phyloP scores from a whole-genome alignment of 306 rosid species.

The Quercus bicolor region DNA sequence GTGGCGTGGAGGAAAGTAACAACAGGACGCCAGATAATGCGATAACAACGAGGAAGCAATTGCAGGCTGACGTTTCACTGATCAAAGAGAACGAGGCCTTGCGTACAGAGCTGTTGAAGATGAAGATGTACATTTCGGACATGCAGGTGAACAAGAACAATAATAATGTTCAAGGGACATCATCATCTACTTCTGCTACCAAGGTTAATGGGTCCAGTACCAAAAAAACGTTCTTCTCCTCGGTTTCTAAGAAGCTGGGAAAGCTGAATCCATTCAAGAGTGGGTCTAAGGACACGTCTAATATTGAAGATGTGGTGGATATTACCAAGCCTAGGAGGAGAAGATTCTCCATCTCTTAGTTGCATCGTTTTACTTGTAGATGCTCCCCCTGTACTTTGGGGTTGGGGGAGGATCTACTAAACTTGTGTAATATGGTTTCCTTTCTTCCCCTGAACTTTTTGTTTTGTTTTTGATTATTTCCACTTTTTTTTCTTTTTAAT shows the following conservation, averaged over 20 bases:
- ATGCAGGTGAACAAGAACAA: conserved; percentile 32
- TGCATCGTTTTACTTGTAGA: background rate
- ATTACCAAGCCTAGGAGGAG: conserved; percentile 72
- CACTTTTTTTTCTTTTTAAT: too few species aligned
- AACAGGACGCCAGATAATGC: background rate
- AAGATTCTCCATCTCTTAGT: conserved; percentile 75
- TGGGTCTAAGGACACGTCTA: conserved; percentile 73
- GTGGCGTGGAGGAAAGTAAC: conserved; percentile 39
- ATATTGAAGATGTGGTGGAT: conserved; percentile 54
- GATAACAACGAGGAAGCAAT: conserved; percentile 35
- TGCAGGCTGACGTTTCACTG: conserved; percentile 65
- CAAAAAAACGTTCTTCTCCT: conserved; percentile 59
- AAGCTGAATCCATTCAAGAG: conserved; percentile 75
- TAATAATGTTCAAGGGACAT: conserved; percentile 10
- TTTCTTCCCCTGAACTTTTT: too few species aligned
- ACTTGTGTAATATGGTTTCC: too few species aligned
- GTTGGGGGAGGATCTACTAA: too few species aligned
- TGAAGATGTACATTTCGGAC: conserved; percentile 73
- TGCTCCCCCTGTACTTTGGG: too few species aligned
- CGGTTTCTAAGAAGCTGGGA: conserved; percentile 66
- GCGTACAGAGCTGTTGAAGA: conserved; percentile 59
- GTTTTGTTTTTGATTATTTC: too few species aligned
- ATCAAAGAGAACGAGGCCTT: conserved; percentile 75
- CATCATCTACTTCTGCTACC: conserved; percentile 28
- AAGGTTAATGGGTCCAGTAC: conserved; percentile 3